Conservation (phyloP, 2,329 filamentous ascomycete genomes). For the Fusarium sp. region DNA sequence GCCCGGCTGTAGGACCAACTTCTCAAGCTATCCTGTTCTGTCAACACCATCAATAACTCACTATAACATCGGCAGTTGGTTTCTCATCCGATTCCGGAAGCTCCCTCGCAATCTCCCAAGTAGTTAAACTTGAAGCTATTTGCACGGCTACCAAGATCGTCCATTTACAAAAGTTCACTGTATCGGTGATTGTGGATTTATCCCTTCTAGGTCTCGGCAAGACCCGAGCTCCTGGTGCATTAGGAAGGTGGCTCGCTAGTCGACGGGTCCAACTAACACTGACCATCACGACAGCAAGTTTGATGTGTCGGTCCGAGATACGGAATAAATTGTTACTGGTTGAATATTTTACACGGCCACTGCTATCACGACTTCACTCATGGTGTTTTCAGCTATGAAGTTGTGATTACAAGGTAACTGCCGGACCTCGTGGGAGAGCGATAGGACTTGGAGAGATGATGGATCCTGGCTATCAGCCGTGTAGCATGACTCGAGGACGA, state of each 20-base stretch:
- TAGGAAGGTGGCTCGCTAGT: not conserved
- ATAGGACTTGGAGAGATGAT: not conserved
- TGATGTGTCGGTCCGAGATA: not conserved
- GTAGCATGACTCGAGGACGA: not conserved
- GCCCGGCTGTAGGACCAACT: rapidly evolving
- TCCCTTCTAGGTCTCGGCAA: rapidly evolving
- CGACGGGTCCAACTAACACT: not conserved
- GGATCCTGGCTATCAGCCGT: not conserved
- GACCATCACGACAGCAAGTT: not conserved
- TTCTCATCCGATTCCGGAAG: not conserved
- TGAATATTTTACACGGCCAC: rapidly evolving
- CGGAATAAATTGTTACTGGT: not conserved
- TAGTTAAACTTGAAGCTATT: not conserved
- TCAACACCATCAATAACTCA: rapidly evolving
- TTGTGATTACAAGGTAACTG: not conserved
- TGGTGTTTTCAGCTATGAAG: no score
- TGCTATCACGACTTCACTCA: not conserved
- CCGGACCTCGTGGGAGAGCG: not conserved
- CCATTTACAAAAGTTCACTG: rapidly evolving
- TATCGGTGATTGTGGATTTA: no score
- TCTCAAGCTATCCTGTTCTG: no score
- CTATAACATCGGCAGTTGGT: not conserved
- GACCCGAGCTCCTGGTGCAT: not conserved
- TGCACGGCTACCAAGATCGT: not conserved
- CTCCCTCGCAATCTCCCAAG: not conserved